Base-by-base conservation (phyloP, 164 flowering plant genomes). In the Warburgia ugandensis region DNA sequence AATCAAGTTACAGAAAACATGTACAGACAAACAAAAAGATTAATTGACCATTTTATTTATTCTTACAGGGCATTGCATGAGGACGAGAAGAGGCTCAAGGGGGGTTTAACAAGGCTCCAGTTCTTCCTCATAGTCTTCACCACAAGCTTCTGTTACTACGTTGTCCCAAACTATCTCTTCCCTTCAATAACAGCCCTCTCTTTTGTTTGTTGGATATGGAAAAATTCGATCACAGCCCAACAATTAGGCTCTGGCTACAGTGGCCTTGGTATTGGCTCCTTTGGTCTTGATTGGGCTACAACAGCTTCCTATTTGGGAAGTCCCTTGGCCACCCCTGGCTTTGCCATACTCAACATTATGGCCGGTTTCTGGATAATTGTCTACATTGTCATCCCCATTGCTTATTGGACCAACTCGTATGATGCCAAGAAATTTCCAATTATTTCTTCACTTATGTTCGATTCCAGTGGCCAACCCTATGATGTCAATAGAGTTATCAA, bases 241-340 rank as follows among this genome's bases (percentile, higher is more conserved):
- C 81, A 77, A 35, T 67, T 79, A 3, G 90, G 86, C 0, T 68
- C 81, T 0, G 90, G 82, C 1, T 43, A 52, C 1, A n/a, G 41
- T 1, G 90, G 83, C 25, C 70, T 79, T 2, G 84, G 90, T 2
- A 26, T 83, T 4, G 90, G 90, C 36, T 72, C 86, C 7, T 56
- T 77, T 16, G 77, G 53, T 20, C 52, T 83, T 0, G 86, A 83
- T 30, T 83, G 90, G 90, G 37, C 78, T 0, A 68, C 81, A 1
- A 66, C 66, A 0, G 66, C 80, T 3, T 53, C 71, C 29, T 76
- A 66, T 59, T 43, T 72, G 0, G 81, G 81, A 19, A 56, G 65
- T 48, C 90, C 90, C 2, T 13, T 83, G 2, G 85, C 80, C 36
- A 60, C 69, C 1, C 90, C 90, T 13, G 73, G 73, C 5, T 78